These are phyloP conservation scores for Musa schizocarpa DNA, from an alignment of 176 grass and related monocot genomes.

Conservation along the genomic window DNA sequence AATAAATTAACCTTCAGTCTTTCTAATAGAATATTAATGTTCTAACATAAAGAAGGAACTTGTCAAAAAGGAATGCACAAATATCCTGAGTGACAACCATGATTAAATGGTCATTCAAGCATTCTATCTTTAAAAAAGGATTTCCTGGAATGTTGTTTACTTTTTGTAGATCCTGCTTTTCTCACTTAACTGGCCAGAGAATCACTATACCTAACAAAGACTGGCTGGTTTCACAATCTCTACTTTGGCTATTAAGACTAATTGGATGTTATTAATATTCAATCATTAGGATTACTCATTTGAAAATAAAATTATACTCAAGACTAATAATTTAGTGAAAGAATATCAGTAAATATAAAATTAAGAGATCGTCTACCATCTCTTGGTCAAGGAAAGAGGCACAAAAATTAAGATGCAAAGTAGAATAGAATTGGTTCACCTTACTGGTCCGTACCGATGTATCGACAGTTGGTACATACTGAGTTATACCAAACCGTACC, in stretches of 20 bases:
- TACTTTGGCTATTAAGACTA: neutral
- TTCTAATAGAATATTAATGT: too few relatives aligned
- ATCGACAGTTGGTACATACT: too few relatives aligned
- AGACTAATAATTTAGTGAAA: neutral
- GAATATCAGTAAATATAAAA: neutral
- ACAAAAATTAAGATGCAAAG: neutral
- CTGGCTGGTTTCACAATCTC: neutral
- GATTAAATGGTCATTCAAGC: constrained; percentile 1
- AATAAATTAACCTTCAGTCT: too few relatives aligned
- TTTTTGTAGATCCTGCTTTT: neutral
- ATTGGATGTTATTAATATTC: neutral
- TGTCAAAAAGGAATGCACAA: constrained; percentile 3
- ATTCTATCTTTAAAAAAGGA: neutral
- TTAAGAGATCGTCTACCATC: neutral
- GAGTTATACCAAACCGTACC: too few relatives aligned
- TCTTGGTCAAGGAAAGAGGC: neutral
- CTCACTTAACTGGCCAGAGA: neutral
- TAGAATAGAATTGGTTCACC: too few relatives aligned
- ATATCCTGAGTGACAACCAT: neutral
- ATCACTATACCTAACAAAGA: neutral
- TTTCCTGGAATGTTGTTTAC: too few relatives aligned
- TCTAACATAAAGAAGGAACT: constrained; percentile 12
- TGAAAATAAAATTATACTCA: neutral
- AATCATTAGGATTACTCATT: neutral
- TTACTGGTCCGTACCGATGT: too few relatives aligned